phyloP scores from a whole-genome alignment of 2,329 filamentous ascomycete genomes.

The Microdochium nivale region DNA sequence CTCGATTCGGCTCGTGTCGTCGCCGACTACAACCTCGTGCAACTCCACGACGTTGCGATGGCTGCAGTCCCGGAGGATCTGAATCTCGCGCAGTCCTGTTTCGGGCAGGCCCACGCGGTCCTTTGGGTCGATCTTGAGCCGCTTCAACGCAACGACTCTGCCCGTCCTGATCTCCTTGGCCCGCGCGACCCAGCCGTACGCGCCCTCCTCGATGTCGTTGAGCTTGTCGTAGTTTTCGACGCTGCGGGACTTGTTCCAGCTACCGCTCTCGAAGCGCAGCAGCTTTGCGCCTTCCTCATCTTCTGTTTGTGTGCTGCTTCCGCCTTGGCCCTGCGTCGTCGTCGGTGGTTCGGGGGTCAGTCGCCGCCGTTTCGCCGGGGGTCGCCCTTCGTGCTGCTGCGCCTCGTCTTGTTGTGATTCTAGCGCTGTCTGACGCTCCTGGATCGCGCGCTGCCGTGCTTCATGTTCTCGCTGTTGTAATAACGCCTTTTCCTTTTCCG shows the following conservation, averaged over 20 bases:
- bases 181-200: constrained; percentile 89
- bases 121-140: constrained; percentile 76
- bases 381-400: constrained; percentile 23
- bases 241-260: constrained; percentile 64
- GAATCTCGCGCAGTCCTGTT: constrained; percentile 87
- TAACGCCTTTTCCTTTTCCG: constrained; percentile 51
- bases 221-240: constrained; percentile 85
- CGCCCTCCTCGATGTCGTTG: constrained; percentile 96
- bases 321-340: neutral
- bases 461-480: constrained; percentile 13
- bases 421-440: constrained; percentile 22
- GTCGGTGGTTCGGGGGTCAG: constrained; percentile 34
- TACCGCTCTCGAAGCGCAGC: constrained; percentile 60
- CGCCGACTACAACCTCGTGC: constrained; percentile 74
- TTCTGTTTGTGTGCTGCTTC: constrained; percentile 12
- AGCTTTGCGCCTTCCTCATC: constrained; percentile 34
- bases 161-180: constrained; percentile 67
- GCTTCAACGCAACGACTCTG: constrained; percentile 83
- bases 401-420: constrained; percentile 20
- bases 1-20: constrained; percentile 26
- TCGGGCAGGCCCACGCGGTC: constrained; percentile 76
- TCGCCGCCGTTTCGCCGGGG: constrained; percentile 54
- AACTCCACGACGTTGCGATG: constrained; percentile 79
- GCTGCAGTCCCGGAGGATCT: constrained; percentile 71
- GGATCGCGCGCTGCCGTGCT: constrained; percentile 2